phyloP scores from a whole-genome alignment of 257 asterid genomes.

The Ilex aquifolium region DNA sequence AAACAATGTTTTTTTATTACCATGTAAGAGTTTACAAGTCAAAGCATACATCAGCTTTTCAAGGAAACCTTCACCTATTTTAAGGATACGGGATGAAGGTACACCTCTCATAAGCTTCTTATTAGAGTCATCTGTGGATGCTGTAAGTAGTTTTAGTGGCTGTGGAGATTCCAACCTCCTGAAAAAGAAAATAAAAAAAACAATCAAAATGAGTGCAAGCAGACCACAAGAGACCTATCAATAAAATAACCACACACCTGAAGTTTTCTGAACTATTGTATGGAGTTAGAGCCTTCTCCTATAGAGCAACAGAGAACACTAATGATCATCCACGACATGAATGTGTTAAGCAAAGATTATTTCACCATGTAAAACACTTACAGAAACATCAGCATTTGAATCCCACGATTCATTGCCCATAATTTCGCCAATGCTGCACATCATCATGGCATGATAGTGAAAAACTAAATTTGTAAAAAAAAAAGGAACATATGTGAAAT shows the following conservation, averaged over 20 bases:
- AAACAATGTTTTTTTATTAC: too few relatives aligned
- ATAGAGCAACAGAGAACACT: conserved; percentile 21
- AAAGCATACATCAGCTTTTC: conserved; percentile 13
- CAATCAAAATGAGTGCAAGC: conserved; percentile 6
- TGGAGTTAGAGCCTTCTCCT: conserved; percentile 50
- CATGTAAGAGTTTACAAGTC: neutral
- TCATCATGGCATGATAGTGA: conserved; percentile 4
- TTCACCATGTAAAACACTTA: conserved; percentile 29
- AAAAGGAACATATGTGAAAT: conserved; percentile 1
- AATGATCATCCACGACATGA: conserved; percentile 12
- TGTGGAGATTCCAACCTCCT: conserved; percentile 61
- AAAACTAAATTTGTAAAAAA: conserved; percentile 4
- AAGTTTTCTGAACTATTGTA: conserved; percentile 46
- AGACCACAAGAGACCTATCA: conserved; percentile 9
- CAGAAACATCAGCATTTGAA: conserved; percentile 39
- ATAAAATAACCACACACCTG: conserved; percentile 38
- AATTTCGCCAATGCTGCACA: conserved; percentile 85
- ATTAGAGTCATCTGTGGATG: conserved; percentile 68
- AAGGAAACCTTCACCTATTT: conserved; percentile 12
- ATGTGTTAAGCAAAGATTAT: conserved; percentile 10
- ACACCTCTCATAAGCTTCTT: conserved; percentile 56
- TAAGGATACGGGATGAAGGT: conserved; percentile 81
- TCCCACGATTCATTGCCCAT: conserved; percentile 67
- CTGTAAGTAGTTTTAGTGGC: conserved; percentile 66
- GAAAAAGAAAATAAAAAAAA: conserved; percentile 25